Base-by-base conservation (phyloP, 129 eudicot species). In the Flaveria trinervia region DNA sequence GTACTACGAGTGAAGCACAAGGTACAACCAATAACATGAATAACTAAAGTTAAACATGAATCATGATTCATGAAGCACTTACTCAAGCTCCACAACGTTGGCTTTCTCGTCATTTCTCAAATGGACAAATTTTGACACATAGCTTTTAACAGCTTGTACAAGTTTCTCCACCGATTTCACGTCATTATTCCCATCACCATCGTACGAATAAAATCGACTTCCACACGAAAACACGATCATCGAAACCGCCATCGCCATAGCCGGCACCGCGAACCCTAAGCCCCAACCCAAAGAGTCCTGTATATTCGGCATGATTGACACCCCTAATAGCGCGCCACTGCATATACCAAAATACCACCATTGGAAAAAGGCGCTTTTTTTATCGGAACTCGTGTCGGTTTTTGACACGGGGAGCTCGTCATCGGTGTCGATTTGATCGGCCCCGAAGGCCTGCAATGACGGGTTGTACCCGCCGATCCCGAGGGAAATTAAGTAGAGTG, bases 311-410 rank as follows among this genome's bases (percentile, higher is more conserved):
- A 95, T 85, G 36, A 91, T 55, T 2, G 96, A 86, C 23, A 91
- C 92, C 11, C 99, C 99, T 41, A 95, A 36, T 43, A 95, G 97
- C 82, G 92, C 84, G 1, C 99, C 99, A 28, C 82, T 89, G 45
- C 99, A 95, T 2, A 95, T 70, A 6, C 99, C 99, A 44, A 89
- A 95, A 70, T 95, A 95, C 99, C 97, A 95, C 97, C 96, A 91
- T 17, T 92, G 93, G 68, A 95, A 95, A 30, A 95, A 95, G 74
- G 74, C 41, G 50, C 92, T 89, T 77, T 88, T 91, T 72, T 71
- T 79, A 52, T 74, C 79, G 7, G 89, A 54, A 30, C 48, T 55
- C 64, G 78, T 73, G 0, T 86, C 91, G 11, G 65, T 76, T 52
- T 83, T 85, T n/a, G 74, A 81, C 13, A 22, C 51, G 3, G 99